phyloP scores from a whole-genome alignment of 225 moss, liverwort and hornwort genomes.

The Straminergon stramineum region DNA sequence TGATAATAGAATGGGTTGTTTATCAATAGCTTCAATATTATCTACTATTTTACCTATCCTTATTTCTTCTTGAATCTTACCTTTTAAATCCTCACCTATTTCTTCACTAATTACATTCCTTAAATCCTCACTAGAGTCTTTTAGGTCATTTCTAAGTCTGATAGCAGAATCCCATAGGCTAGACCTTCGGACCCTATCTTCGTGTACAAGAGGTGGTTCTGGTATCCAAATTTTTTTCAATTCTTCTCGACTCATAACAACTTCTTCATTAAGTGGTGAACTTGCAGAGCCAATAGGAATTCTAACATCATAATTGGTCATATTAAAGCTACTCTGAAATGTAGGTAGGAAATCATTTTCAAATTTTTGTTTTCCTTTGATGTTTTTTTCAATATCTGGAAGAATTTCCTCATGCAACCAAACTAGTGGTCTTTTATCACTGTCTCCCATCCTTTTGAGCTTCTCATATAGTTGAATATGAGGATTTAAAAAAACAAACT shows the following conservation, averaged over 20 bases:
- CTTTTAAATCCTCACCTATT: neutral
- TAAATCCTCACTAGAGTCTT: neutral
- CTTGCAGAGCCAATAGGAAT: slow-evolving; percentile 9
- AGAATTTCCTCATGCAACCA: neutral
- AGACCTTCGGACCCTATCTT: slow-evolving; percentile 20
- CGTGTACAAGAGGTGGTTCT: neutral
- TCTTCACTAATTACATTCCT: neutral
- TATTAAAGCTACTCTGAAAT: neutral
- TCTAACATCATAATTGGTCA: neutral
- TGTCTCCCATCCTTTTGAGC: slow-evolving; percentile 8
- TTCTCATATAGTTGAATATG: neutral
- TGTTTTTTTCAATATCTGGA: neutral
- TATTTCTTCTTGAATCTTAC: neutral
- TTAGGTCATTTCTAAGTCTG: neutral
- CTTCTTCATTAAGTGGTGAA: neutral
- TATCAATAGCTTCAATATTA: neutral
- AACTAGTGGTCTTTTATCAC: slow-evolving; percentile 7
- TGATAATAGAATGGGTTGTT: neutral
- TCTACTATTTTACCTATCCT: neutral
- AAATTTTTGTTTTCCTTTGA: slow-evolving; percentile 11
- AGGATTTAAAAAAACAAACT: neutral
- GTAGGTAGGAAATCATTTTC: neutral
- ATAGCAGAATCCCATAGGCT: slow-evolving; percentile 21
- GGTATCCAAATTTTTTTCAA: slow-evolving; percentile 11
- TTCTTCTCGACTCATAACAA: neutral